Base-by-base conservation (phyloP, 768 basidiomycete genomes). In the Trametes gibbosa region DNA sequence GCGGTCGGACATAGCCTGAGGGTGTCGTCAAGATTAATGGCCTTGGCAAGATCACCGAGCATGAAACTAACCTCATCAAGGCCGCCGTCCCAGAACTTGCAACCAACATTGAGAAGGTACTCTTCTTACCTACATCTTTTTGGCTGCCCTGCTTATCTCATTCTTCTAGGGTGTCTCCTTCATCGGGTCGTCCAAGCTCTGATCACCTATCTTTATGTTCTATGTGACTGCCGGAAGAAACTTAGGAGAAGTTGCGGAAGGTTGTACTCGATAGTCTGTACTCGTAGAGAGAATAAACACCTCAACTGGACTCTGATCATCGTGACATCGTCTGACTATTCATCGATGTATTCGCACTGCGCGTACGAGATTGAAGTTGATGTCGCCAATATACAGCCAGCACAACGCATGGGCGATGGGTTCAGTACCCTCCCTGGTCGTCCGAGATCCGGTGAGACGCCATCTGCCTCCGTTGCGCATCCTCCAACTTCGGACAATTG, bases 401-500 rank as follows among this genome's bases (percentile, higher is more conserved):
- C 5, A 45, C 12, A 23, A 24, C 21, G n/a, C 16, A 19, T 21
- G 9, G 19, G 9, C 21, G 23, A 10, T 24, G n/a, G 19, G 16
- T 16, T 48, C 47, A 70, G 52, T 68, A 70, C 16, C 89, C 91
- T 14, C 89, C 91, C 48, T 84, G 87, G 42, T 79, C 84, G 50
- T 91, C 84, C 10, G 77, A 76, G 48, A 81, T 81, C 42, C 92
- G 77, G 68, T 96, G 93, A 23, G 90, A 86, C 12, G 94, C 95
- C 83, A 95, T 89, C 72, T 90, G 89, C 66, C 97, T 76, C 51
- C 95, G 79, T 69, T 97, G 93, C 0, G 86, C 83, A 65, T 99
- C 97, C 73, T 98, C 95, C 62, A 97, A 77, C 74, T 98, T 99
- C 19, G 97, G 97, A 69, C 97, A 99, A 68, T 95, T 95, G 8